Base-by-base conservation (phyloP, 345 rosid species). In the Arabidopsis suecica region DNA sequence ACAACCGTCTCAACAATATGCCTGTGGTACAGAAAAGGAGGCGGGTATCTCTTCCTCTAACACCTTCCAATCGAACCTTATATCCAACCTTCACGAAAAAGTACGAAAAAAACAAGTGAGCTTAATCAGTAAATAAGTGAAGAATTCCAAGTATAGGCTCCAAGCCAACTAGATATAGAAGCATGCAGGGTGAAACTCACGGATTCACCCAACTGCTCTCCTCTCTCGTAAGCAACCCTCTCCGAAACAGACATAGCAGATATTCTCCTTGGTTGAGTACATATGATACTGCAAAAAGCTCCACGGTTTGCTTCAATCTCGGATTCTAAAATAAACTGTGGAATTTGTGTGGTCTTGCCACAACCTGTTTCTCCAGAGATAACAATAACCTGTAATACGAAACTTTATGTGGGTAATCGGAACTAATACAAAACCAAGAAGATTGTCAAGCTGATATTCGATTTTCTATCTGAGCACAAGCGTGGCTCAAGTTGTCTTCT, bases 281-380 rank as follows among this genome's bases (percentile, higher is more conserved):
- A 93, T 72, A 93, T 86, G 73, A 93, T 86, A 75, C 84, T 91
- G 78, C 96, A 93, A 71, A 30, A 73, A 82, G 97, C 96, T 77
- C 98, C 98, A 0, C 73, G 83, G 36, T 61, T 78, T 81, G 87
- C 84, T 68, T 83, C 84, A 72, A 88, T 81, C 82, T 89, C 87
- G 40, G 96, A 84, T 82, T 93, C 98, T 76, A 93, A 81, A 60
- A 93, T 85, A 76, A 84, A 93, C 79, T 93, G 98, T 67, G 98
- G 98, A 83, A 93, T 82, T 67, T 93, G 97, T n/a, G 97, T 93
- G 67, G 98, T 93, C 86, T 93, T 93, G 77, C 97, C 98, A 69
- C 98, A 93, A 53, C 98, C 98, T 82, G 98, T 93, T 88, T 91
- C 94, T 53, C 97, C 98, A 58, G 96, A 93, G 78, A 93, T 74